Conservation (phyloP, 352 stramenopile genomes). For the Peronospora farinosa region DNA sequence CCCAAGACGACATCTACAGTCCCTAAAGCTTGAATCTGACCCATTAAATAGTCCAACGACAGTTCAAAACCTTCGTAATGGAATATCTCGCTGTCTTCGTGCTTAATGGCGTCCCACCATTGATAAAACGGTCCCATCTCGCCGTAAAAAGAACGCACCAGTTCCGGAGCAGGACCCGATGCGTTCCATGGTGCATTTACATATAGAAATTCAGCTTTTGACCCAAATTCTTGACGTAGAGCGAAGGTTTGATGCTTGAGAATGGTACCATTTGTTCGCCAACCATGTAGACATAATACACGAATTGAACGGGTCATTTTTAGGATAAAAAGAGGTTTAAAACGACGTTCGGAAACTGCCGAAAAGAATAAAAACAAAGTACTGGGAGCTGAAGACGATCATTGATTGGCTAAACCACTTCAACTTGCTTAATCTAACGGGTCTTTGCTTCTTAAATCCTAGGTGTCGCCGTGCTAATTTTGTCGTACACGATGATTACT, state of each 20-base stretch:
- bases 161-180: constrained; percentile 47
- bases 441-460: too few species aligned
- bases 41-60: constrained; percentile 50
- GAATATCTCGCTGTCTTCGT: constrained; percentile 24
- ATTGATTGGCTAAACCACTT: too few species aligned
- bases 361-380: neutral
- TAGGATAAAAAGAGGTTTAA: too few species aligned
- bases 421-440: too few species aligned
- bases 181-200: constrained; percentile 58
- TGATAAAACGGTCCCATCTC: constrained; percentile 57
- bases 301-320: constrained; percentile 42
- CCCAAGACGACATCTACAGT: constrained; percentile 61
- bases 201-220: constrained; percentile 54
- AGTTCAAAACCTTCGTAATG: constrained; percentile 60
- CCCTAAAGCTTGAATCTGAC: constrained; percentile 40
- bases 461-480: too few species aligned
- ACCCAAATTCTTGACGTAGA: constrained; percentile 48
- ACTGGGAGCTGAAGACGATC: neutral
- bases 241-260: constrained; percentile 52
- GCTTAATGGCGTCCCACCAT: constrained; percentile 69
- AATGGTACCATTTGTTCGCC: constrained; percentile 65
- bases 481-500: too few species aligned
- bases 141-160: constrained; percentile 57
- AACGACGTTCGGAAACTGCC: too few species aligned
- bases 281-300: constrained; percentile 75